A percentile compares a stretch with the other conserved stretches of the same genome.
Conservation (phyloP, 495 filamentous ascomycete genomes). For the Recurvomyces mirabilis region DNA sequence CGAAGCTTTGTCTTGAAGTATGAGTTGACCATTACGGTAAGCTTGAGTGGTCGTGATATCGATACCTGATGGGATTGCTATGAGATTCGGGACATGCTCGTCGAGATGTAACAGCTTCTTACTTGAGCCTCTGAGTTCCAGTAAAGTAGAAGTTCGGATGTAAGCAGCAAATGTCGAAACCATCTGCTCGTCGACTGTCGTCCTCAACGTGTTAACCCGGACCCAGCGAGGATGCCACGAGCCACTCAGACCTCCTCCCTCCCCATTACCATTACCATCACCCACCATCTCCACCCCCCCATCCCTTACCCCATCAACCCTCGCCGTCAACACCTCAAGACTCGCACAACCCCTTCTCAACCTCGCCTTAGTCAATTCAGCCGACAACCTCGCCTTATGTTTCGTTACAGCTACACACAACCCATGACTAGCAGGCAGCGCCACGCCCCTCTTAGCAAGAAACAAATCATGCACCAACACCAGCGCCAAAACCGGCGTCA, state of each 20-base stretch:
- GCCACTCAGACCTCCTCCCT: neutral
- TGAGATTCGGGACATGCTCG: constrained; percentile 64
- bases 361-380: constrained; percentile 71
- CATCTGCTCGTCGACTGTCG: constrained; percentile 56
- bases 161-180: constrained; percentile 55
- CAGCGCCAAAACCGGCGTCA: constrained; percentile 68
- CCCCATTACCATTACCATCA: neutral
- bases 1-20: constrained; percentile 91
- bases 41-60: constrained; percentile 60
- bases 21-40: constrained; percentile 65
- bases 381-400: constrained; percentile 68
- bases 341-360: constrained; percentile 57
- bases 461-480: constrained; percentile 81
- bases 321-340: constrained; percentile 48
- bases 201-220: constrained; percentile 69
- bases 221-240: constrained; percentile 70
- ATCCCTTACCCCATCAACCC: constrained; percentile 44
- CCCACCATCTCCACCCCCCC: neutral
- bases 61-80: constrained; percentile 57
- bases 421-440: constrained; percentile 63
- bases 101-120: constrained; percentile 49
- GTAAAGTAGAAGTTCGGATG: constrained; percentile 38
- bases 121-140: constrained; percentile 14
- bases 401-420: constrained; percentile 60
- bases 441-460: constrained; percentile 66